phyloP scores from a whole-genome alignment of 2,329 filamentous ascomycete species.

The Fusarium nanum region DNA sequence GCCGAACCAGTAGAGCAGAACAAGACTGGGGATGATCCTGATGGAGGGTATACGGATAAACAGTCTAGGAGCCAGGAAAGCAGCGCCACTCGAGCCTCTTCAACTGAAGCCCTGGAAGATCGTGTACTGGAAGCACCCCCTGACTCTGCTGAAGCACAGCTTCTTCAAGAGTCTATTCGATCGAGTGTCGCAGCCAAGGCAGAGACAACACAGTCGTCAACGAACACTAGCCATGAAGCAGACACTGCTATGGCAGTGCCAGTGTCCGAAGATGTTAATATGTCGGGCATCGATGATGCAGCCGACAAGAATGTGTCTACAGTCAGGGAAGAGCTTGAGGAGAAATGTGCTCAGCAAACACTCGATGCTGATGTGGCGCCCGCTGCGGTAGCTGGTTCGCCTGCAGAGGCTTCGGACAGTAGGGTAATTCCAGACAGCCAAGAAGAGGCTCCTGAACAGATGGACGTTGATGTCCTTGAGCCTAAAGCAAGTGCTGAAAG shows the following conservation, averaged over 20 bases:
- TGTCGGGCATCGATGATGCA: conserved; percentile 8
- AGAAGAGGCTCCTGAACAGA: conserved; percentile 48
- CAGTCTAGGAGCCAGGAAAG: conserved; percentile 15
- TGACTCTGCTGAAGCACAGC: conserved; percentile 57
- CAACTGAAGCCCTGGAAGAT: conserved; percentile 38
- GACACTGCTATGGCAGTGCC: neutral
- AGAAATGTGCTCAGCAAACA: conserved; percentile 1
- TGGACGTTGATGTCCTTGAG: conserved; percentile 52
- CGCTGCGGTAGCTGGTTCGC: neutral
- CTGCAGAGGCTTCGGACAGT: conserved; percentile 3
- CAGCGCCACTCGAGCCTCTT: conserved; percentile 16
- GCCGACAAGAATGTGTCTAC: neutral
- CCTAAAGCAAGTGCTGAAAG: conserved; percentile 29
- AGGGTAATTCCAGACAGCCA: conserved; percentile 54
- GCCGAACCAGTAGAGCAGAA: conserved; percentile 62
- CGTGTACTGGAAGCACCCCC: conserved; percentile 38
- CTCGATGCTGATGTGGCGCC: neutral
- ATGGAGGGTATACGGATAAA: conserved; percentile 41
- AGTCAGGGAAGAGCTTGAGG: neutral
- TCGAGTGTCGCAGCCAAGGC: conserved; percentile 43
- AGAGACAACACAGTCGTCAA: neutral
- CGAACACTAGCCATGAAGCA: conserved; percentile 9
- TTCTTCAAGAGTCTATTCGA: conserved; percentile 57
- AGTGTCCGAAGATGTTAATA: conserved; percentile 16
- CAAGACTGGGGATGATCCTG: conserved; percentile 55